Conservation (phyloP, 306 rosid species). For the Morella rubra region DNA sequence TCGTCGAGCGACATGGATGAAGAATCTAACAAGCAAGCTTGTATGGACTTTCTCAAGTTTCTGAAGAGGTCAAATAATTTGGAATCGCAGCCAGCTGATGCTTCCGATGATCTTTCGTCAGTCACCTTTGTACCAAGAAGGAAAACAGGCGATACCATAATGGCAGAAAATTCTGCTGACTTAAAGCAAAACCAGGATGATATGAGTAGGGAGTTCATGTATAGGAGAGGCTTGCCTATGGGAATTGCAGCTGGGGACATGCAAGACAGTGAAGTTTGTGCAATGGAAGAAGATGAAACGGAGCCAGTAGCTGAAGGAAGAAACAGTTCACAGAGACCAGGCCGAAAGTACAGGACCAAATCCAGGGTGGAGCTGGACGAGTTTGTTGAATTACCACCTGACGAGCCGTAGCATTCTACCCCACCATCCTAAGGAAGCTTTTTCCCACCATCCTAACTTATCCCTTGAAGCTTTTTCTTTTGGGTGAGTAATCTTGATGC, state of each 20-base stretch:
- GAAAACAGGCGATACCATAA: constrained; percentile 58
- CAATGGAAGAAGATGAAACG: constrained; percentile 90
- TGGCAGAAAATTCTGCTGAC: constrained; percentile 50
- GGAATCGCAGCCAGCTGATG: constrained; percentile 37
- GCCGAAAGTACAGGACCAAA: constrained; percentile 72
- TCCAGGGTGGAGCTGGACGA: constrained; percentile 42
- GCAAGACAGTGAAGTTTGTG: constrained; percentile 58
- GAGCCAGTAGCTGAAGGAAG: constrained; percentile 34
- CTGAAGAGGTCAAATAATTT: constrained; percentile 41
- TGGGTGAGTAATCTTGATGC: background rate
- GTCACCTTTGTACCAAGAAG: constrained; percentile 76
- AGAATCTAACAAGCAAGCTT: constrained; percentile 73
- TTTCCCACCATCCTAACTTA: background rate
- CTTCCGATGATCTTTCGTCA: constrained; percentile 50
- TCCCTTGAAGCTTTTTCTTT: background rate
- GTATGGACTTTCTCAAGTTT: constrained; percentile 60
- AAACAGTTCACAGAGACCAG: constrained; percentile 43
- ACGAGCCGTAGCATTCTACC: background rate
- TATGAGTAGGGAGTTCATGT: constrained; percentile 35
- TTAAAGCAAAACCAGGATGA: constrained; percentile 44
- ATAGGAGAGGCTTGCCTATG: constrained; percentile 36
- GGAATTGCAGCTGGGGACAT: constrained; percentile 48
- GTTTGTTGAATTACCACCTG: constrained; percentile 20
- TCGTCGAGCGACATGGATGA: constrained; percentile 59
- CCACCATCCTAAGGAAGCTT: background rate